phyloP scores from a whole-genome alignment of 306 rosid species.

The Dryas alaskensis region DNA sequence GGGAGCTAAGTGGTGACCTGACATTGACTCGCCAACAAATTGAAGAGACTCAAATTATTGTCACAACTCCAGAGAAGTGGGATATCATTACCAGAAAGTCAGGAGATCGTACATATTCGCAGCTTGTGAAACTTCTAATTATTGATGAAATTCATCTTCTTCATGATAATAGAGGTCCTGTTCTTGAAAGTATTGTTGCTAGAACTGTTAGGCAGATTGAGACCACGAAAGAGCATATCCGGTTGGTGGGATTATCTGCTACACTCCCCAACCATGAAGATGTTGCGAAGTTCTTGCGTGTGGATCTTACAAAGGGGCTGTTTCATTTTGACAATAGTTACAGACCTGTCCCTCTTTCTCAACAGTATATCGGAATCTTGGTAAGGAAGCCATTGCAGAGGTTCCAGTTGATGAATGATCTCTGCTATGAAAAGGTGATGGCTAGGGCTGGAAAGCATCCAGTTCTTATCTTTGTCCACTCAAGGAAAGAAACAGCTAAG shows the following conservation, averaged over 20 bases:
- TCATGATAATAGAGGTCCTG: slow-evolving; percentile 85
- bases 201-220: slow-evolving; percentile 89
- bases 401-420: slow-evolving; percentile 75
- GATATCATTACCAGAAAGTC: slow-evolving; percentile 86
- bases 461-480: slow-evolving; percentile 74
- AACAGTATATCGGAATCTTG: slow-evolving; percentile 76
- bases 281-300: slow-evolving; percentile 77
- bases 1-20: slow-evolving; percentile 63
- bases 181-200: slow-evolving; percentile 86
- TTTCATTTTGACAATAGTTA: slow-evolving; percentile 70
- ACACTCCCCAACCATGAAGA: slow-evolving; percentile 85
- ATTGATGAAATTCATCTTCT: slow-evolving; percentile 92
- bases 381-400: slow-evolving; percentile 84
- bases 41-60: slow-evolving; percentile 88
- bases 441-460: slow-evolving; percentile 73
- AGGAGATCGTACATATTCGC: slow-evolving; percentile 87
- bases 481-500: slow-evolving; percentile 79
- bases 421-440: slow-evolving; percentile 72
- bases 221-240: slow-evolving; percentile 75
- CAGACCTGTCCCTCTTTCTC: slow-evolving; percentile 77
- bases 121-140: slow-evolving; percentile 74
- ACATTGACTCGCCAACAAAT: slow-evolving; percentile 74
- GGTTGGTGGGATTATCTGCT: slow-evolving; percentile 86
- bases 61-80: slow-evolving; percentile 96
- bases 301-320: slow-evolving; percentile 55